These are phyloP conservation scores for Cryptosporidium sp. DNA, from an alignment of 169 alveolate genomes.

Conservation along the genomic window DNA sequence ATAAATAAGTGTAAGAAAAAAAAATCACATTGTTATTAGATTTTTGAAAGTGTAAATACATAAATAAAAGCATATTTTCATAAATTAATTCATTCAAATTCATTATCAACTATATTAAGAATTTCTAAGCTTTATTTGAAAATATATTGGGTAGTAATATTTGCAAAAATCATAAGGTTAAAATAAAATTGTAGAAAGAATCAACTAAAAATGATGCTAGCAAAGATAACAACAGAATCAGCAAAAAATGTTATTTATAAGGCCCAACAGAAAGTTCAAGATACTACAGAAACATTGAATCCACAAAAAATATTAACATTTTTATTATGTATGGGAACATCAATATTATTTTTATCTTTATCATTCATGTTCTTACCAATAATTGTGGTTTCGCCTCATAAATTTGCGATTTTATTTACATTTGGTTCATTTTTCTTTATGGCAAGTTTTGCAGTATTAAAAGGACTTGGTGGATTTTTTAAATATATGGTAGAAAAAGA, in stretches of 20 bases:
- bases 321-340: conserved; percentile 51
- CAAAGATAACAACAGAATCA: conserved; percentile 66
- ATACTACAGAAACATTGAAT: conserved; percentile 61
- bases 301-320: conserved; percentile 56
- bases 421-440: conserved; percentile 70
- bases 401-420: conserved; percentile 61
- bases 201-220: conserved; percentile 28
- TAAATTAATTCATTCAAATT: background rate
- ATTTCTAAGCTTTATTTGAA: too few species aligned
- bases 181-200: background rate
- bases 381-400: conserved; percentile 72
- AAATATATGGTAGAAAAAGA: conserved; percentile 52
- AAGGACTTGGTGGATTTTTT: conserved; percentile 46
- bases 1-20: background rate
- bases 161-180: background rate
- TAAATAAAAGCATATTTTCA: background rate
- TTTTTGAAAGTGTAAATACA: too few species aligned
- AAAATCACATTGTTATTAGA: background rate
- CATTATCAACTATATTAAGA: too few species aligned
- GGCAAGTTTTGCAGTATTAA: conserved; percentile 58
- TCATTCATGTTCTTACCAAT: conserved; percentile 72
- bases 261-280: conserved; percentile 75
- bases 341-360: conserved; percentile 35
- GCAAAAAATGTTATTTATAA: conserved; percentile 59
- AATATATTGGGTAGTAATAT: background rate